These are phyloP conservation scores for Rhizopogon hawkerae DNA, from an alignment of 1,284 basidiomycete genomes.

Conservation along the genomic window DNA sequence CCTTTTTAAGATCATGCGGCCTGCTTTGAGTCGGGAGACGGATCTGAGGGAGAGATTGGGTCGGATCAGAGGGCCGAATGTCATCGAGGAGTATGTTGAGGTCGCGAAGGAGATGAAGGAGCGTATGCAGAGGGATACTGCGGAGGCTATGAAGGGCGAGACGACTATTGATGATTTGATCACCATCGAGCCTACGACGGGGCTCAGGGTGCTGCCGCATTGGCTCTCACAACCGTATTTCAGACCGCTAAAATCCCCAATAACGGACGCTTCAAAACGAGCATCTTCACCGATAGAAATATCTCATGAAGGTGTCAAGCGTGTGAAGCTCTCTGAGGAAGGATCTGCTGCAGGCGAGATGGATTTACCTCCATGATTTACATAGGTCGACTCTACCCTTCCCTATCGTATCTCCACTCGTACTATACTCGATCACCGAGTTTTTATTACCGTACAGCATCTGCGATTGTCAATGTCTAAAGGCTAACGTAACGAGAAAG, in stretches of 20 bases:
- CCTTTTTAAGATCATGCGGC: conserved; percentile 85
- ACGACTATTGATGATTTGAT: conserved; percentile 38
- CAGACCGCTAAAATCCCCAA: conserved; percentile 25
- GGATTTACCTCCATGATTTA: neutral
- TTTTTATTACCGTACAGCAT: neutral
- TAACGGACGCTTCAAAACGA: neutral
- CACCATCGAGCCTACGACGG: conserved; percentile 40
- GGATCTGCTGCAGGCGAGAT: neutral
- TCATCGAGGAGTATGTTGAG: conserved; percentile 39
- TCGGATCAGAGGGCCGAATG: conserved; percentile 37
- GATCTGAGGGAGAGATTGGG: conserved; percentile 73
- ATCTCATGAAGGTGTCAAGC: neutral
- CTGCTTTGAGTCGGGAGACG: conserved; percentile 60
- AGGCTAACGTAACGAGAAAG: neutral
- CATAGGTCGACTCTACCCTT: no score
- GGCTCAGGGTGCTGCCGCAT: conserved; percentile 61
- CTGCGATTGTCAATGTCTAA: neutral
- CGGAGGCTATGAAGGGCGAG: conserved; percentile 26
- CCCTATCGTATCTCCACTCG: neutral
- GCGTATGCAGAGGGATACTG: conserved; percentile 53
- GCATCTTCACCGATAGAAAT: neutral
- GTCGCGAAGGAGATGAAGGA: conserved; percentile 61
- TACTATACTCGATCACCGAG: neutral
- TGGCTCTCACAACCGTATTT: conserved; percentile 88
- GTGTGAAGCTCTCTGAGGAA: neutral